phyloP scores from a whole-genome alignment of 306 rosid species.

The Cucurbita pepo region DNA sequence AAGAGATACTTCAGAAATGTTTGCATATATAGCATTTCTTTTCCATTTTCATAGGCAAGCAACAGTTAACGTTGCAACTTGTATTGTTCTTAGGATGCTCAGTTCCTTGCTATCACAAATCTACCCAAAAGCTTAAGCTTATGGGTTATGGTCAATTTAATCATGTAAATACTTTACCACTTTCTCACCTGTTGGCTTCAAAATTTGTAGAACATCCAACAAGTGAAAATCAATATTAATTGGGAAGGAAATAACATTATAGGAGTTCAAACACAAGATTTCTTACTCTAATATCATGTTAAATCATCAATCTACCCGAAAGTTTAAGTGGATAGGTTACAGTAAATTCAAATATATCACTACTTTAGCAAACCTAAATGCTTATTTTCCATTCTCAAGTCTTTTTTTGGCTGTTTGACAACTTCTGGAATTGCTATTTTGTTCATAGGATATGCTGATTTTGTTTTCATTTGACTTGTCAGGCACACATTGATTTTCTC shows the following conservation, averaged over 20 bases:
- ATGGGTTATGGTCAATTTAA: no score
- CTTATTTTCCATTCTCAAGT: not conserved
- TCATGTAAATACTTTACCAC: no score
- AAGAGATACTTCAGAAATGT: not conserved
- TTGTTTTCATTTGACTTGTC: constrained; percentile 1
- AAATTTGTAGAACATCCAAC: not conserved
- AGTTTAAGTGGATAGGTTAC: no score
- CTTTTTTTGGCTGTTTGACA: not conserved
- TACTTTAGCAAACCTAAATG: not conserved
- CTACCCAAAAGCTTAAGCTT: not conserved
- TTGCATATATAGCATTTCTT: not conserved
- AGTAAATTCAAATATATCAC: no score
- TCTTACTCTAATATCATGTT: not conserved
- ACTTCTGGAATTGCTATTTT: not conserved
- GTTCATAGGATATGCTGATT: not conserved
- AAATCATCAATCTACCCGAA: no score
- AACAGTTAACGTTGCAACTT: not conserved
- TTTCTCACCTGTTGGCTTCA: no score
- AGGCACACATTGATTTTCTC: not conserved
- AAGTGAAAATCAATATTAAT: not conserved
- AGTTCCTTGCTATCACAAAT: not conserved
- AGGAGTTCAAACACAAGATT: not conserved
- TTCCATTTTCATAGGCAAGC: not conserved
- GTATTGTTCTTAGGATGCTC: not conserved
- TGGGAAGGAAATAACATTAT: not conserved